Conservation (phyloP, 1,284 basidiomycete species). For the Ustilago tritici region DNA sequence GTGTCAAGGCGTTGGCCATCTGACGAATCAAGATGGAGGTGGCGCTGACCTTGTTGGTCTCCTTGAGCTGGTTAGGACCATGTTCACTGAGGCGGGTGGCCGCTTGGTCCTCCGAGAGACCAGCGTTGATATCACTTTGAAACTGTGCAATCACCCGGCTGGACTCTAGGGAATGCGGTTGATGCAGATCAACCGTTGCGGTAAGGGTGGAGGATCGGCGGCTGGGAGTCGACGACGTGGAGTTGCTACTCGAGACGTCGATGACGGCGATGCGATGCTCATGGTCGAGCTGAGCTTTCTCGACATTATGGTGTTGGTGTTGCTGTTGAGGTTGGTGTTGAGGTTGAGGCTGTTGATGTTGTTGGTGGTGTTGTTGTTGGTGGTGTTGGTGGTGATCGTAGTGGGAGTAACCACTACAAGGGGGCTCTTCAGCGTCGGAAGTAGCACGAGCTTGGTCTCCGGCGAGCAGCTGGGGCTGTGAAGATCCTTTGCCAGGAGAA, state of each 20-base stretch:
- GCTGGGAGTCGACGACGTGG: slow-evolving; percentile 32
- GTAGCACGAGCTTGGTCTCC: slow-evolving; percentile 38
- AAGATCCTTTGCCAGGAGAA: slow-evolving; percentile 56
- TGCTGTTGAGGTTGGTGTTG: slow-evolving; percentile 21
- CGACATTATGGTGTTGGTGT: slow-evolving; percentile 21
- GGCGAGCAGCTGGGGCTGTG: slow-evolving; percentile 49
- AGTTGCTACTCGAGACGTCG: slow-evolving; percentile 29
- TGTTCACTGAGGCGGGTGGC: slow-evolving; percentile 34
- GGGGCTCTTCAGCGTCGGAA: slow-evolving; percentile 54
- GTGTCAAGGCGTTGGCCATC: slow-evolving; percentile 62
- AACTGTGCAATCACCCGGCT: slow-evolving; percentile 47
- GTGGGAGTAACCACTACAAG: slow-evolving; percentile 61
- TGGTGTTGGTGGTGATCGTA: slow-evolving; percentile 19
- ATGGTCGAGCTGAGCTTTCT: slow-evolving; percentile 36
- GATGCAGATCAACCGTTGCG: slow-evolving; percentile 57
- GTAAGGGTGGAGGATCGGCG: slow-evolving; percentile 53
- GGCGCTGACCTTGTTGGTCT: slow-evolving; percentile 54
- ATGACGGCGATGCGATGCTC: slow-evolving; percentile 37
- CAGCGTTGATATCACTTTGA: slow-evolving; percentile 44
- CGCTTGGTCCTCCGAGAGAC: slow-evolving; percentile 51
- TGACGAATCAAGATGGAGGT: slow-evolving; percentile 62
- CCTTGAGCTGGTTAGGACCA: slow-evolving; percentile 59
- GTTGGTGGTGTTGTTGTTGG: slow-evolving; percentile 20
- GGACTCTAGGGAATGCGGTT: slow-evolving; percentile 61
- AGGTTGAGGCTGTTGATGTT: slow-evolving; percentile 23